Percentiles rank a stretch among this genome's conserved stretches.
Evolutionary conservation across 495 filamentous ascomycete species (phyloP).

Genomic region (Lasiosphaeria ovina): DNA sequence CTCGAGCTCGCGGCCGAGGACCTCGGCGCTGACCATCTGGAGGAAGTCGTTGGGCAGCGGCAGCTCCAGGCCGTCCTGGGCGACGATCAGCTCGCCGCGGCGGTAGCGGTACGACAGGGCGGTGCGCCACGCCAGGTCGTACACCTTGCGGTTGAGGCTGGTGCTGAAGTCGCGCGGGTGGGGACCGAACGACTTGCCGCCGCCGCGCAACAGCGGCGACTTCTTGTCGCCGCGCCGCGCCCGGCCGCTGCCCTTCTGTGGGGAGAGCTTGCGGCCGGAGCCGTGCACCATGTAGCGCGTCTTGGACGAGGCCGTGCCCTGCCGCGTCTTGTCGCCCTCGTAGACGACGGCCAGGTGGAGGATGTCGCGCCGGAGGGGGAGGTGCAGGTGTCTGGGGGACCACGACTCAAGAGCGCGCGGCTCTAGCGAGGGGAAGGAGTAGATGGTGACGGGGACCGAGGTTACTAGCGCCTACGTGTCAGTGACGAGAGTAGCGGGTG

Average conservation of each 20-base stretch:
- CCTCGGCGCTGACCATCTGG: slow-evolving; percentile 25
- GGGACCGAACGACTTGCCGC: slow-evolving; percentile 84
- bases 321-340: slow-evolving; percentile 85
- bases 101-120: slow-evolving; percentile 88
- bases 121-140: slow-evolving; percentile 93
- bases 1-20: slow-evolving; percentile 36
- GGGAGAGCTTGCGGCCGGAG: slow-evolving; percentile 68
- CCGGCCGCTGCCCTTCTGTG: slow-evolving; percentile 80
- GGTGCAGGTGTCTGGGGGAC: slow-evolving; percentile 72
- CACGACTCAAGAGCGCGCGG: slow-evolving; percentile 76
- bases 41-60: slow-evolving; percentile 45
- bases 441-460: slow-evolving; percentile 74
- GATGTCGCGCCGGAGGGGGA: slow-evolving; percentile 87
- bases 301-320: slow-evolving; percentile 84
- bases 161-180: slow-evolving; percentile 86
- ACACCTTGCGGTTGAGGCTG: slow-evolving; percentile 80
- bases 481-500: too few relatives aligned
- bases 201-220: slow-evolving; percentile 79
- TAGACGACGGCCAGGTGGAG: slow-evolving; percentile 89
- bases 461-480: slow-evolving; percentile 40
- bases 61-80: slow-evolving; percentile 70
- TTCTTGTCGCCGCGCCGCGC: slow-evolving; percentile 79
- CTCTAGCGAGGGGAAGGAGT: slow-evolving; percentile 87
- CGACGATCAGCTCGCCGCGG: slow-evolving; percentile 80
- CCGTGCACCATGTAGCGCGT: slow-evolving; percentile 82